These are phyloP conservation scores for Lactarius psammicola DNA, from an alignment of 768 basidiomycete species.

Conservation along the genomic window DNA sequence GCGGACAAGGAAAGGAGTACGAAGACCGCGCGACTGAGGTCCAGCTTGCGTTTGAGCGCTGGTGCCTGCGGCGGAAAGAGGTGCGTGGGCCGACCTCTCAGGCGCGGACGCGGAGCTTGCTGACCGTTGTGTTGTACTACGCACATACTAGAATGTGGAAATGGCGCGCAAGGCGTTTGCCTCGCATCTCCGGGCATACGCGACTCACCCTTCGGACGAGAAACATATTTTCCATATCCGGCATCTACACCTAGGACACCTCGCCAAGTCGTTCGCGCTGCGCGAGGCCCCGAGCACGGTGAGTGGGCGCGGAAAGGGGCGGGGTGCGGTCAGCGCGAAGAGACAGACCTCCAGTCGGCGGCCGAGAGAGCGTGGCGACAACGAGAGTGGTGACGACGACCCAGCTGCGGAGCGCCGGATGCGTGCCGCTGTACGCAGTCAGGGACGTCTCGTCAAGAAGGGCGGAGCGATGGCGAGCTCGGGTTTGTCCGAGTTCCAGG, in stretches of 20 bases:
- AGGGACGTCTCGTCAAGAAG: slow-evolving; percentile 78
- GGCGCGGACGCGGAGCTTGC: too few relatives aligned
- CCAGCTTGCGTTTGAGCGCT: slow-evolving; percentile 91
- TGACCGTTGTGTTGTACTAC: slow-evolving; percentile 9
- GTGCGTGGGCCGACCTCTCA: slow-evolving; percentile 44
- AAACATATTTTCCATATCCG: slow-evolving; percentile 97
- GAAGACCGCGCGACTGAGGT: slow-evolving; percentile 93
- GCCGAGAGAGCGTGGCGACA: slow-evolving; percentile 23
- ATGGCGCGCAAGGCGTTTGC: slow-evolving; percentile 83
- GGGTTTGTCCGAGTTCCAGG: slow-evolving; percentile 73
- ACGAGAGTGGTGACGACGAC: slow-evolving; percentile 32
- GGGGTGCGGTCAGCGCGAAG: slow-evolving; percentile 26
- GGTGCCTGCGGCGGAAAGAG: slow-evolving; percentile 74
- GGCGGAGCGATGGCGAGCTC: slow-evolving; percentile 70
- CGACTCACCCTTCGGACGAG: slow-evolving; percentile 93
- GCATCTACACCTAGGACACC: slow-evolving; percentile 90
- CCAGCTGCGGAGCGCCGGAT: slow-evolving; percentile 76
- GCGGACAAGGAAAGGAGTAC: slow-evolving; percentile 75
- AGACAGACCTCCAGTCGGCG: slow-evolving; percentile 1
- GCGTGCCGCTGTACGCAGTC: slow-evolving; percentile 79
- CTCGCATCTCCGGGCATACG: slow-evolving; percentile 94
- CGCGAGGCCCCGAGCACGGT: slow-evolving; percentile 71
- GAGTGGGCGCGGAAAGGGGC: slow-evolving; percentile 27
- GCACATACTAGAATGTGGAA: slow-evolving; percentile 57
- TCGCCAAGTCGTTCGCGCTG: slow-evolving; percentile 88